These are phyloP conservation scores for Pestalotiopsis sp. DNA, from an alignment of 2,329 filamentous ascomycete species.

Conservation along the genomic window DNA sequence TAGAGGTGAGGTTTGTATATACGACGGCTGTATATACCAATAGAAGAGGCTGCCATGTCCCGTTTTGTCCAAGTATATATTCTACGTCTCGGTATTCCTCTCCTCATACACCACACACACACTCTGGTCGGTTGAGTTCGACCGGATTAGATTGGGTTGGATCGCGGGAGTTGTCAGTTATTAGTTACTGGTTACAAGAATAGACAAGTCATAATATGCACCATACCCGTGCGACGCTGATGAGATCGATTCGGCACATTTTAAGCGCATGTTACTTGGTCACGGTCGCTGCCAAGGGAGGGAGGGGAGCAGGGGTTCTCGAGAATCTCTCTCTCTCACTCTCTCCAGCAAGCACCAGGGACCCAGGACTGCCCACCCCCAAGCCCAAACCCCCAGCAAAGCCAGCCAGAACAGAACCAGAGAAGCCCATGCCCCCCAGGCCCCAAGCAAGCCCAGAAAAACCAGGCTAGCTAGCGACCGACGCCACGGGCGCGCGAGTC, in stretches of 20 bases:
- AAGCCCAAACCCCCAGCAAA: too few species aligned
- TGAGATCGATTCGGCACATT: not conserved
- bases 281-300: not conserved
- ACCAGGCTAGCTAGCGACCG: not conserved
- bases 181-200: not conserved
- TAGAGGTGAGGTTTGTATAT: too few species aligned
- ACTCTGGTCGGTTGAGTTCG: not conserved
- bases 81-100: not conserved
- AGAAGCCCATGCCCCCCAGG: not conserved
- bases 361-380: too few species aligned
- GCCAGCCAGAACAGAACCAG: not conserved
- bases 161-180: not conserved
- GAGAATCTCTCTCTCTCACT: too few species aligned
- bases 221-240: not conserved
- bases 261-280: not conserved
- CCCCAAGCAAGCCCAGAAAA: not conserved
- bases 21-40: not conserved
- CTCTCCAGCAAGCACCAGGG: too few species aligned
- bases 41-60: not conserved
- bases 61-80: not conserved
- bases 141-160: not conserved
- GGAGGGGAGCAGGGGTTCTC: not conserved
- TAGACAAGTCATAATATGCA: not conserved
- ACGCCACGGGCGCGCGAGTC: constrained; percentile 9
- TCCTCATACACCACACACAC: not conserved